A percentile compares a stretch with the other conserved stretches of the same genome.
phyloP scores from a whole-genome alignment of 2,329 filamentous ascomycete species.

The Cytospora piceicola region DNA sequence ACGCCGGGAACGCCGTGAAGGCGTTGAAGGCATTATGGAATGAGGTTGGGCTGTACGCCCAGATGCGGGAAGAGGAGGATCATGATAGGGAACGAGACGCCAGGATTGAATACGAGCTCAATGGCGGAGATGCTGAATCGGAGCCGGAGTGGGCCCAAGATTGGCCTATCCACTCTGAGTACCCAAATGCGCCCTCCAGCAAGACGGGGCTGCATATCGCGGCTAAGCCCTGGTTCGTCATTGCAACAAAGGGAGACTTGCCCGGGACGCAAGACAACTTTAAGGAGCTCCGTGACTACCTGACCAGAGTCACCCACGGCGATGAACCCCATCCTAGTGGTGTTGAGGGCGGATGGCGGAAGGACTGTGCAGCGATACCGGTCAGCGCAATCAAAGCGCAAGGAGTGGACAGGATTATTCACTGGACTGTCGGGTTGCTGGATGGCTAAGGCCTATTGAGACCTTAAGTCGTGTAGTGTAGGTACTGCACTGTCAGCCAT shows the following conservation, averaged over 20 bases:
- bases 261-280: constrained; percentile 81
- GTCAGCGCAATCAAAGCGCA: constrained; percentile 89
- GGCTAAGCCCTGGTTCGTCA: constrained; percentile 95
- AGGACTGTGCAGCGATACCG: constrained; percentile 73
- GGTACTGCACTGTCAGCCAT: not conserved
- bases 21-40: constrained; percentile 84
- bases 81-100: constrained; percentile 63
- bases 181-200: constrained; percentile 34
- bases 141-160: constrained; percentile 33
- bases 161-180: constrained; percentile 40
- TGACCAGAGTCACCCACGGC: constrained; percentile 67
- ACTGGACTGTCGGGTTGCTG: constrained; percentile 72
- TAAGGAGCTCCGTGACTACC: constrained; percentile 67
- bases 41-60: constrained; percentile 85
- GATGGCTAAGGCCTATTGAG: constrained; percentile 42
- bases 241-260: constrained; percentile 90
- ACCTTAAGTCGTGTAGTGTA: not conserved
- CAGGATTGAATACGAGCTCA: constrained; percentile 62
- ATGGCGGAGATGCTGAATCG: constrained; percentile 39
- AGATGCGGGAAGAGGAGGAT: constrained; percentile 76
- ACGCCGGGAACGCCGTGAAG: constrained; percentile 74
- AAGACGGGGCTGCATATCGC: constrained; percentile 70
- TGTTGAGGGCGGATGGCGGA: constrained; percentile 59
- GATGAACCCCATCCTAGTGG: constrained; percentile 73
- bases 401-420: constrained; percentile 75